Conservation (phyloP, 192 early-diverging fungal genomes). For the Coemansia guatemalensis region DNA sequence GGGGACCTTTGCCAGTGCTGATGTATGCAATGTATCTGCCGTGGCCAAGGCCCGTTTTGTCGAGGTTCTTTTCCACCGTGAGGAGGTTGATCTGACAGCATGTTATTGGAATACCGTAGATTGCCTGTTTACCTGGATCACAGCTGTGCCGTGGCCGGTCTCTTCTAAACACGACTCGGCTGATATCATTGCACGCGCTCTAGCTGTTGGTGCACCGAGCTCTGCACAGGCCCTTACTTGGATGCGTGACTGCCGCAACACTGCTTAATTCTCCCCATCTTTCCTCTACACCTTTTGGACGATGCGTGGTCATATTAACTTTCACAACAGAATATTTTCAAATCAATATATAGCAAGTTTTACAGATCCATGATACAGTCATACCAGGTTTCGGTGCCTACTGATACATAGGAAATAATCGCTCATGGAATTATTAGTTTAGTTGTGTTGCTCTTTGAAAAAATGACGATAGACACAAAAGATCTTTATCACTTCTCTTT, state of each 20-base stretch:
- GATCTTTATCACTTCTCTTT: neutral
- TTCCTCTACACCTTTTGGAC: too few species aligned
- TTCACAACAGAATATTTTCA: neutral
- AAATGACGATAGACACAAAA: neutral
- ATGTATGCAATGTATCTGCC: constrained; percentile 5
- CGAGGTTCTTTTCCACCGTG: constrained; percentile 18
- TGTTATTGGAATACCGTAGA: constrained; percentile 20
- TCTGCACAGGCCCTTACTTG: constrained; percentile 5
- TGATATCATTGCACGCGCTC: constrained; percentile 18
- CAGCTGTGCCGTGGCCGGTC: neutral
- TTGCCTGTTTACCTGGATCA: constrained; percentile 17
- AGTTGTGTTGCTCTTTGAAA: neutral
- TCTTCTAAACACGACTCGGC: neutral
- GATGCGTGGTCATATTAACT: neutral
- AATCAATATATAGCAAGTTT: neutral
- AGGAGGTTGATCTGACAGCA: neutral
- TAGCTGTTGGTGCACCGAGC: constrained; percentile 12
- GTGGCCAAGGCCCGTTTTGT: constrained; percentile 15
- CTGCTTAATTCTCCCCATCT: too few species aligned
- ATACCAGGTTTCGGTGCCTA: constrained; percentile 39
- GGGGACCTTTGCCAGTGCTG: neutral
- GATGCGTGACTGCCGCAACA: constrained; percentile 28
- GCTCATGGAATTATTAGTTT: neutral
- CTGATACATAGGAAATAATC: neutral
- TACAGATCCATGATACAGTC: constrained; percentile 41